Conservation (phyloP, 2,329 filamentous ascomycete species). For the Trichoderma oligosporum region DNA sequence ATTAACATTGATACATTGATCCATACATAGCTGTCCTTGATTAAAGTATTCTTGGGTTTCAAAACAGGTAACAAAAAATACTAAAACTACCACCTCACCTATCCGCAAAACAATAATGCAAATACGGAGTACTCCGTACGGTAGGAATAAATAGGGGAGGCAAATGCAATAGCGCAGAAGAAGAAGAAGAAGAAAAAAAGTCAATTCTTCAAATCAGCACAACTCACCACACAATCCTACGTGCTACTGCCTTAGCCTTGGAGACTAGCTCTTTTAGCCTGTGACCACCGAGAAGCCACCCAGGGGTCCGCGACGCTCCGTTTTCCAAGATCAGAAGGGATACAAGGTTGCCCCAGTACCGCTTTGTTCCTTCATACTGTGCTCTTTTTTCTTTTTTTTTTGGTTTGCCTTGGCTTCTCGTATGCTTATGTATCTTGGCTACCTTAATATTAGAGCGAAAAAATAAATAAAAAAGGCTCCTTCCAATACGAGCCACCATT, state of each 20-base stretch:
- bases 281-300: not conserved
- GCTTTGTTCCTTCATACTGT: not conserved
- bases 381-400: not conserved
- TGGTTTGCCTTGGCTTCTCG: not conserved
- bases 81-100: too few species aligned
- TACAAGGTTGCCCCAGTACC: conserved; percentile 6
- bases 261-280: conserved; percentile 9
- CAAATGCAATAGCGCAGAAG: conserved; percentile 1
- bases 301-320: conserved; percentile 11
- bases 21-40: too few species aligned
- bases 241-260: not conserved
- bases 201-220: not conserved
- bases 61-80: not conserved
- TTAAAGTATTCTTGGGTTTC: too few species aligned
- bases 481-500: conserved; percentile 15
- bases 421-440: too few species aligned
- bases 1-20: not conserved
- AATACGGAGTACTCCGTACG: too few species aligned
- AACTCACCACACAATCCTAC: not conserved
- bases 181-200: not conserved
- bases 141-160: not conserved
- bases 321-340: not conserved
- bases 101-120: too few species aligned
- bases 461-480: conserved; percentile 2
- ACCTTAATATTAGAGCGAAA: too few species aligned